These are phyloP conservation scores for Russula earlei DNA, from an alignment of 768 basidiomycete genomes.

Conservation along the genomic window DNA sequence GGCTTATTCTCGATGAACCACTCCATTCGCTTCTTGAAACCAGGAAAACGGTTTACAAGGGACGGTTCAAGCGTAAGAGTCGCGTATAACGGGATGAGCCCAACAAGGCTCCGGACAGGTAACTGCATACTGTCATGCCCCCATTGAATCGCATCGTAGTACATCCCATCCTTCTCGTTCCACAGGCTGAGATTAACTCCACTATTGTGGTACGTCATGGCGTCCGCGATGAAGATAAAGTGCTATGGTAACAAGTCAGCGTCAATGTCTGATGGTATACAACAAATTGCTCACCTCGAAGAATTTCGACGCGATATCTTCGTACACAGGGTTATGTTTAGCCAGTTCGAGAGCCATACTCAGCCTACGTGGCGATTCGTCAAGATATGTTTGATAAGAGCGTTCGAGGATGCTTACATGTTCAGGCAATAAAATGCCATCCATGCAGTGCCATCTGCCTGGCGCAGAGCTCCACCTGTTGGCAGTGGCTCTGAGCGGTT, in stretches of 20 bases:
- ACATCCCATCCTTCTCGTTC: slow-evolving; percentile 97
- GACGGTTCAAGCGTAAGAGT: slow-evolving; percentile 89
- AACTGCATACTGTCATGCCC: slow-evolving; percentile 80
- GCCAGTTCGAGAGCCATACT: slow-evolving; percentile 96
- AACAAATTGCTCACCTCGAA: slow-evolving; percentile 52
- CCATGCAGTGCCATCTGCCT: slow-evolving; percentile 99
- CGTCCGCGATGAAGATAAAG: slow-evolving; percentile 97
- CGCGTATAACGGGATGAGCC: slow-evolving; percentile 94
- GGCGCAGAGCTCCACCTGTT: slow-evolving; percentile 87
- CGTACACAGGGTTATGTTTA: slow-evolving; percentile 95
- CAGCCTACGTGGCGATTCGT: slow-evolving; percentile 43
- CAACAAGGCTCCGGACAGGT: slow-evolving; percentile 89
- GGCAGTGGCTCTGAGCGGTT: slow-evolving; percentile 96
- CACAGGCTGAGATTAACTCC: slow-evolving; percentile 76
- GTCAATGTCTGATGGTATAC: not conserved
- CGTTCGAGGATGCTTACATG: slow-evolving; percentile 48
- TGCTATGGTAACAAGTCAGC: slow-evolving; percentile 44
- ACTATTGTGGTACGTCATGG: slow-evolving; percentile 89
- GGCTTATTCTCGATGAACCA: slow-evolving; percentile 97
- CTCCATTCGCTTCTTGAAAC: slow-evolving; percentile 97
- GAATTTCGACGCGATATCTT: slow-evolving; percentile 98
- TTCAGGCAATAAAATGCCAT: slow-evolving; percentile 99
- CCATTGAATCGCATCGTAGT: slow-evolving; percentile 95
- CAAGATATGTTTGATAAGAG: slow-evolving; percentile 1
- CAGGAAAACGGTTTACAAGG: slow-evolving; percentile 84